A percentile compares a stretch with the other conserved stretches of the same genome.
These are phyloP conservation scores for Marchantia paleacea DNA, from an alignment of 225 moss, liverwort and hornwort species.

Conservation along the genomic window DNA sequence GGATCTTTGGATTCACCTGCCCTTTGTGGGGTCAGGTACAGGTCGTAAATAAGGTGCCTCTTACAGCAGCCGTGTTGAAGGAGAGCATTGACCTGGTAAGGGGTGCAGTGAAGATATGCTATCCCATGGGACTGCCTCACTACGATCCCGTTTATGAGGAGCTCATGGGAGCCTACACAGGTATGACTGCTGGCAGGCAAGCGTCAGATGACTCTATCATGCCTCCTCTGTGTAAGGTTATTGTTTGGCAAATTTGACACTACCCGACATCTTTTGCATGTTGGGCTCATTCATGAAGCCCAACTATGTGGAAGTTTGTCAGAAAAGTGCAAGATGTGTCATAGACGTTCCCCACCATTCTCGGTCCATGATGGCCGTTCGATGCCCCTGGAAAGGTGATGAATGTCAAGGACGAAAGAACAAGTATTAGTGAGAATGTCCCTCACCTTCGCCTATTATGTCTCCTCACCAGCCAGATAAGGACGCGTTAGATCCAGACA, in stretches of 20 bases:
- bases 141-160: slow-evolving; percentile 75
- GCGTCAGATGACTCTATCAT: neutral
- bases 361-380: too few relatives aligned
- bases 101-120: slow-evolving; percentile 80
- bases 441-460: neutral
- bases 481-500: slow-evolving; percentile 63
- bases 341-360: too few relatives aligned
- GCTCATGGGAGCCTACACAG: slow-evolving; percentile 30
- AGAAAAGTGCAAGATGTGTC: too few relatives aligned
- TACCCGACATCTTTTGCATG: too few relatives aligned
- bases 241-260: too few relatives aligned
- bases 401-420: too few relatives aligned
- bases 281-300: too few relatives aligned
- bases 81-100: slow-evolving; percentile 55
- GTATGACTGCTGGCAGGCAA: neutral
- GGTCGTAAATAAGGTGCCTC: slow-evolving; percentile 43
- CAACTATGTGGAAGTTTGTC: too few relatives aligned
- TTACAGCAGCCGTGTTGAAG: slow-evolving; percentile 57
- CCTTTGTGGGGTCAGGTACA: slow-evolving; percentile 46
- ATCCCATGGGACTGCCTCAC: slow-evolving; percentile 71
- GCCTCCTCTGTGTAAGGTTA: too few relatives aligned
- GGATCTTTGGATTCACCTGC: neutral
- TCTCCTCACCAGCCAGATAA: slow-evolving; percentile 37
- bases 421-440: too few relatives aligned
- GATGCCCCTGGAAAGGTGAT: too few relatives aligned